A percentile compares a stretch with the other conserved stretches of the same genome.
Conservation (phyloP, 495 filamentous ascomycete genomes). For the Daldinia grandis region DNA sequence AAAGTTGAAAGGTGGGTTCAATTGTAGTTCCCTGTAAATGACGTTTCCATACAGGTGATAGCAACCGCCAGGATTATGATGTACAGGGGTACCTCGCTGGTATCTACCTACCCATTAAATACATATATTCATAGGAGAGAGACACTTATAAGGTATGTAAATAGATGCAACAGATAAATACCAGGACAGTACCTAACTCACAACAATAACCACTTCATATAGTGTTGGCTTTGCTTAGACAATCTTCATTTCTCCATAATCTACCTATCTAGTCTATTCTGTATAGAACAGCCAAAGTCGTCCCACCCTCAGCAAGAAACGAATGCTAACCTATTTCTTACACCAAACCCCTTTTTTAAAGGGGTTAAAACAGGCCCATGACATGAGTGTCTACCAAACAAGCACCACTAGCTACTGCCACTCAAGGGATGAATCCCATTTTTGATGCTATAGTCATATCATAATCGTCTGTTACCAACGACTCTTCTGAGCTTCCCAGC, state of each 20-base stretch:
- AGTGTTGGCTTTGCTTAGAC: background rate
- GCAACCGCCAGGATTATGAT: constrained; percentile 3
- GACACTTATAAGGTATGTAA: too few species aligned
- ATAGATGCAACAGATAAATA: background rate
- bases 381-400: background rate
- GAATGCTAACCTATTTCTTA: constrained; percentile 10
- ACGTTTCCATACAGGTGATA: constrained; percentile 28
- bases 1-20: too few species aligned
- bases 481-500: background rate
- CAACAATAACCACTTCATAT: background rate
- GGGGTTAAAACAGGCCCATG: background rate
- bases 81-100: background rate
- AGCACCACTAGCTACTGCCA: background rate
- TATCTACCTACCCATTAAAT: background rate
- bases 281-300: background rate
- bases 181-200: background rate
- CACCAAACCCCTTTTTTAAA: background rate
- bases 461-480: constrained; percentile 14
- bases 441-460: constrained; percentile 30
- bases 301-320: background rate
- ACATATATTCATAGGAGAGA: background rate
- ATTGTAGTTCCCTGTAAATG: constrained; percentile 8
- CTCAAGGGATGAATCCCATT: constrained; percentile 28
- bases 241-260: constrained; percentile 13
- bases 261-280: background rate